phyloP scores from a whole-genome alignment of 257 asterid genomes.

The Solanum corneliomulleri region DNA sequence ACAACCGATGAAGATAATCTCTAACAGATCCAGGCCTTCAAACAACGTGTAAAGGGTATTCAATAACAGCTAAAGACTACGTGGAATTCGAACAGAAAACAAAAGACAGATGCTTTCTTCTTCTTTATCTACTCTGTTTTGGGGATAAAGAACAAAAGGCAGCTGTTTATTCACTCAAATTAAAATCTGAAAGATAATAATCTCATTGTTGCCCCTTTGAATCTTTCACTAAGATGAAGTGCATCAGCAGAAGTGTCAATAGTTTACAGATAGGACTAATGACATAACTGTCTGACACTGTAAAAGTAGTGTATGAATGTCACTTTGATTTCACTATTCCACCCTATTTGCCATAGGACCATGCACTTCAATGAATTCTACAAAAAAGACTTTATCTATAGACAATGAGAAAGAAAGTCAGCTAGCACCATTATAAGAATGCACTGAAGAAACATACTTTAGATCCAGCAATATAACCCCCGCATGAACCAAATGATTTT shows the following conservation, averaged over 20 bases:
- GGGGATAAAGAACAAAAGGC: background rate
- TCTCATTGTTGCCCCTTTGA: background rate
- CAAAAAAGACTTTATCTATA: background rate
- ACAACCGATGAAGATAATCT: background rate
- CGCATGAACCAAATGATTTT: constrained; percentile 97
- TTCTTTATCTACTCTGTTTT: background rate
- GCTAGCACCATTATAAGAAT: background rate
- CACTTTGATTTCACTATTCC: background rate
- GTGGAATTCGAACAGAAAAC: background rate
- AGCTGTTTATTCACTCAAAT: background rate
- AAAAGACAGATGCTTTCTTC: background rate
- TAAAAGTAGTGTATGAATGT: background rate
- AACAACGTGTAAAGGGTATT: background rate
- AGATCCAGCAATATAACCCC: constrained; percentile 97
- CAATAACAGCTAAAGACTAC: background rate
- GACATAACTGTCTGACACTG: background rate
- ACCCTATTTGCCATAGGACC: background rate
- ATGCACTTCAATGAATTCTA: background rate
- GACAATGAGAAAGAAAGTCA: background rate
- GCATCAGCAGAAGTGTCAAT: background rate
- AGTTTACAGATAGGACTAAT: background rate
- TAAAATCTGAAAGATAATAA: background rate
- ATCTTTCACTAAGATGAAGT: background rate
- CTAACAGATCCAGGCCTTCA: background rate
- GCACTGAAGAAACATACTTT: constrained; percentile 35